Percentiles rank a stretch among this genome's conserved stretches.
phyloP scores from a whole-genome alignment of 2,329 filamentous ascomycete genomes.

The Seiridium cupressi region DNA sequence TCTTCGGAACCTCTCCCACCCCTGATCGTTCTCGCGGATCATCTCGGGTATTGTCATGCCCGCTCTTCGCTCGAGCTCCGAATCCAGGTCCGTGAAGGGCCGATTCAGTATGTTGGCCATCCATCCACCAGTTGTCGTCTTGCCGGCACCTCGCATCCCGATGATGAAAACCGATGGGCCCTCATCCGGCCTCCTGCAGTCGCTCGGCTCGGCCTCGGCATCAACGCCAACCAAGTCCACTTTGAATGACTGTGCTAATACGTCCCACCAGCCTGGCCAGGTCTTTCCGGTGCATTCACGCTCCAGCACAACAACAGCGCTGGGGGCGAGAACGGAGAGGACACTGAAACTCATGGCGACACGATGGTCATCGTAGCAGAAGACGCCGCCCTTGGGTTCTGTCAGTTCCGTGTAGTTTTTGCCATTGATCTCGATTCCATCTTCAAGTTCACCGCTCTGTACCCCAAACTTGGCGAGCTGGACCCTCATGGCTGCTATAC shows the following conservation, averaged over 20 bases:
- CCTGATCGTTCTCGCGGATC: constrained; percentile 61
- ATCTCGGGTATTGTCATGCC: constrained; percentile 83
- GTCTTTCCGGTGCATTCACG: constrained; percentile 95
- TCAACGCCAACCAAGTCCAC: constrained; percentile 77
- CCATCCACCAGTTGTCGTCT: constrained; percentile 91
- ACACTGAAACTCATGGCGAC: constrained; percentile 99
- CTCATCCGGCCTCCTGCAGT: constrained; percentile 32
- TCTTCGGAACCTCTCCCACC: constrained; percentile 86
- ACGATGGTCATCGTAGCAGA: constrained; percentile 96
- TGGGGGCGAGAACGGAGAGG: constrained; percentile 68
- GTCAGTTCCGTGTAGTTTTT: constrained; percentile 44
- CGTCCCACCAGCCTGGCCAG: constrained; percentile 99
- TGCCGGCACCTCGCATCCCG: constrained; percentile 95
- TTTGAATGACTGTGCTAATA: constrained; percentile 73
- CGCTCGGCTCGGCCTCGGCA: constrained; percentile 27
- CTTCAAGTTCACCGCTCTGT: constrained; percentile 80
- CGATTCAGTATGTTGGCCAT: constrained; percentile 73
- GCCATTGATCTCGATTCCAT: constrained; percentile 79
- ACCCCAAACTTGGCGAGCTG: constrained; percentile 94
- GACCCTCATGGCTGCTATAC: constrained; percentile 92
- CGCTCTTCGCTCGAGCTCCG: constrained; percentile 73
- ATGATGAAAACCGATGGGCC: constrained; percentile 85
- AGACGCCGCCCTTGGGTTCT: constrained; percentile 65
- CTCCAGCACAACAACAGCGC: constrained; percentile 76
- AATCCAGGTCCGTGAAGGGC: constrained; percentile 82